A percentile compares a stretch with the other conserved stretches of the same genome.
phyloP scores from a whole-genome alignment of 495 filamentous ascomycete genomes.

The Durotheca rogersii region DNA sequence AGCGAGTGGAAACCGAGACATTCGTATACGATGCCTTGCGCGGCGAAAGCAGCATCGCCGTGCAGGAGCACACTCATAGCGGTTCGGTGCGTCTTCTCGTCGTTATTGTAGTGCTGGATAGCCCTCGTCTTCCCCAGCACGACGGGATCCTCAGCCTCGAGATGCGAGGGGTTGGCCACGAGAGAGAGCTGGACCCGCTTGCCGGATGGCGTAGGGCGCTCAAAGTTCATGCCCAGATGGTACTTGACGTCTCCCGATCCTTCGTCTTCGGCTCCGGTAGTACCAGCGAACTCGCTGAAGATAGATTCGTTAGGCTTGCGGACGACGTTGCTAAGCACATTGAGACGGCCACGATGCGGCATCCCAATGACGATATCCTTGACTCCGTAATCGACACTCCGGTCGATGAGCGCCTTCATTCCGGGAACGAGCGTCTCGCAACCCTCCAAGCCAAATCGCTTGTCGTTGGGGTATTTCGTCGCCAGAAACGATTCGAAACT shows the following conservation, averaged over 20 bases:
- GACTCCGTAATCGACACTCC: constrained; percentile 95
- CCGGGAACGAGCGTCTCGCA: constrained; percentile 94
- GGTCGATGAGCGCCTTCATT: constrained; percentile 98
- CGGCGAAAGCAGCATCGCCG: constrained; percentile 96
- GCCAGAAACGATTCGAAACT: constrained; percentile 93
- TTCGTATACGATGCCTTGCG: constrained; percentile 96
- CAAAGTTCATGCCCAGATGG: constrained; percentile 99
- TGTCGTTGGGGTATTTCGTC: constrained; percentile 99
- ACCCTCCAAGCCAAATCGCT: constrained; percentile 96
- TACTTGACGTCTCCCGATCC: constrained; percentile 99
- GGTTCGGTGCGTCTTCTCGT: constrained; percentile 79
- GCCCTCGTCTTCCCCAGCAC: constrained; percentile 96
- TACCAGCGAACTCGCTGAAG: constrained; percentile 95
- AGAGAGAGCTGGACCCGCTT: constrained; percentile 98
- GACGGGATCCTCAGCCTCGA: constrained; percentile 97
- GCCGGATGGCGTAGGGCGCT: constrained; percentile 94
- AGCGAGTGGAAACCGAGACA: constrained; percentile 96
- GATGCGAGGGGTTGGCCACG: constrained; percentile 96
- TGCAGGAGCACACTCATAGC: constrained; percentile 96
- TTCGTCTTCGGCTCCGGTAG: constrained; percentile 84
- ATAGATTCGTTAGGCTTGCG: constrained; percentile 99
- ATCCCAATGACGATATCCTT: constrained; percentile 99
- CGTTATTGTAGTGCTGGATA: constrained; percentile 98
- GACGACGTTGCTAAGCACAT: constrained; percentile 97
- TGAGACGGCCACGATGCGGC: constrained; percentile 97